Conservation (phyloP, 176 grass and related monocot genomes). For the Puya raimondii region DNA sequence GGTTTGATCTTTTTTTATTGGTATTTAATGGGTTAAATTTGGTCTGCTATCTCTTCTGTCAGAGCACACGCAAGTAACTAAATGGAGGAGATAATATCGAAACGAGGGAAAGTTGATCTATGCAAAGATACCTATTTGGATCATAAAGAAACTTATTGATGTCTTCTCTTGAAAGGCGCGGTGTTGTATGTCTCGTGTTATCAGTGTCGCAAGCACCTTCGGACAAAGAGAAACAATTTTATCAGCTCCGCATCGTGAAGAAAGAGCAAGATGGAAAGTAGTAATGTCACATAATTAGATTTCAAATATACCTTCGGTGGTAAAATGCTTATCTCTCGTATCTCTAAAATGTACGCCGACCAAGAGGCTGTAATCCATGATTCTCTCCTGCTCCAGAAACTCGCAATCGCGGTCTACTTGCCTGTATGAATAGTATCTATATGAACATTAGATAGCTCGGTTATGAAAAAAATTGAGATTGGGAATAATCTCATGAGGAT, state of each 20-base stretch:
- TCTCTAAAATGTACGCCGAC: constrained; percentile 90
- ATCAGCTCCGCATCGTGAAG: neutral
- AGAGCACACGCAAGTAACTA: neutral
- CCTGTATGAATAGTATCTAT: constrained; percentile 37
- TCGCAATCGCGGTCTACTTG: constrained; percentile 81
- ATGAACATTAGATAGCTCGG: constrained; percentile 28
- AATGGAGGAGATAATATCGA: constrained; percentile 2
- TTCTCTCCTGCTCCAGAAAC: constrained; percentile 82
- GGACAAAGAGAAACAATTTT: constrained; percentile 7
- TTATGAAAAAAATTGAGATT: constrained; percentile 2
- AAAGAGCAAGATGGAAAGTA: neutral
- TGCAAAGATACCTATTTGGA: constrained; percentile 67
- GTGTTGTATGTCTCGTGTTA: constrained; percentile 40
- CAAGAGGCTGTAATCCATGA: constrained; percentile 96
- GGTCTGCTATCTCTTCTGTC: no score
- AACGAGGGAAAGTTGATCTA: neutral
- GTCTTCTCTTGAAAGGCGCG: constrained; percentile 58
- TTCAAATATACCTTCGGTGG: constrained; percentile 30
- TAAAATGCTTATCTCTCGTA: constrained; percentile 21
- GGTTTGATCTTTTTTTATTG: no score
- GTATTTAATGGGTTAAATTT: no score
- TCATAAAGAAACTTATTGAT: constrained; percentile 68
- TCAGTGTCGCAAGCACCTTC: constrained; percentile 61
- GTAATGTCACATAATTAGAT: neutral
- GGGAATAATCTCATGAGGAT: neutral